Conservation (phyloP, 2,329 filamentous ascomycete species). For the Hymenoscyphus salicellus region DNA sequence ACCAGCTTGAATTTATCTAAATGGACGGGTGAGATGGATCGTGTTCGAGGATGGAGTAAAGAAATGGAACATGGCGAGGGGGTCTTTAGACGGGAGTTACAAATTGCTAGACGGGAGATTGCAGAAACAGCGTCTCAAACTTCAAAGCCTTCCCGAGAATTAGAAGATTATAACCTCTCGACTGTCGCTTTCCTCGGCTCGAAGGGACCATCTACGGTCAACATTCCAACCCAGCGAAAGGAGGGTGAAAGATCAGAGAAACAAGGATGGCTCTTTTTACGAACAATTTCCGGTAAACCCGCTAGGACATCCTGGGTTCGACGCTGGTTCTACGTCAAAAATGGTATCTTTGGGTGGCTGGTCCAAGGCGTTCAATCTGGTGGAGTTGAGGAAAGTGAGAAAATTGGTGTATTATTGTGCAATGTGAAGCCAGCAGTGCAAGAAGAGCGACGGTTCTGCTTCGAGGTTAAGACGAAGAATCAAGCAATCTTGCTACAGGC, state of each 20-base stretch:
- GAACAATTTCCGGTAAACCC: slow-evolving; percentile 80
- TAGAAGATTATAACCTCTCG: slow-evolving; percentile 87
- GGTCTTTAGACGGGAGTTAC: slow-evolving; percentile 76
- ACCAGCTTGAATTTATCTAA: slow-evolving; percentile 59
- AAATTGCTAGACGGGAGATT: slow-evolving; percentile 74
- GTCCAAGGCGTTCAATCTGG: slow-evolving; percentile 74
- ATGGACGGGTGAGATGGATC: slow-evolving; percentile 79
- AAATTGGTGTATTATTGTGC: slow-evolving; percentile 91
- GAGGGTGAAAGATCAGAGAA: slow-evolving; percentile 61
- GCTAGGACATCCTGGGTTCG: slow-evolving; percentile 85
- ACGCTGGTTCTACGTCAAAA: slow-evolving; percentile 92
- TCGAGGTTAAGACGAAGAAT: slow-evolving; percentile 97
- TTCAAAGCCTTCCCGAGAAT: slow-evolving; percentile 79
- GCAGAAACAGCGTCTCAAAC: slow-evolving; percentile 70
- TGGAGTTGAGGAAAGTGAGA: slow-evolving; percentile 91
- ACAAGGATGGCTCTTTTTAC: slow-evolving; percentile 89
- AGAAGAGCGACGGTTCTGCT: slow-evolving; percentile 93
- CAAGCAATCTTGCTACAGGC: slow-evolving; percentile 85
- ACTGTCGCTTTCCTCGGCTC: slow-evolving; percentile 84
- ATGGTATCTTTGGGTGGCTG: slow-evolving; percentile 94
- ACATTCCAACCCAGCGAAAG: slow-evolving; percentile 48
- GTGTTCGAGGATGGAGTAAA: slow-evolving; percentile 86
- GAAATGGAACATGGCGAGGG: slow-evolving; percentile 91
- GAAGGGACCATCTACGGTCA: slow-evolving; percentile 58
- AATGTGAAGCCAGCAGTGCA: slow-evolving; percentile 86